Conservation (phyloP, 2,329 filamentous ascomycete genomes). For the Fusarium equiseti region DNA sequence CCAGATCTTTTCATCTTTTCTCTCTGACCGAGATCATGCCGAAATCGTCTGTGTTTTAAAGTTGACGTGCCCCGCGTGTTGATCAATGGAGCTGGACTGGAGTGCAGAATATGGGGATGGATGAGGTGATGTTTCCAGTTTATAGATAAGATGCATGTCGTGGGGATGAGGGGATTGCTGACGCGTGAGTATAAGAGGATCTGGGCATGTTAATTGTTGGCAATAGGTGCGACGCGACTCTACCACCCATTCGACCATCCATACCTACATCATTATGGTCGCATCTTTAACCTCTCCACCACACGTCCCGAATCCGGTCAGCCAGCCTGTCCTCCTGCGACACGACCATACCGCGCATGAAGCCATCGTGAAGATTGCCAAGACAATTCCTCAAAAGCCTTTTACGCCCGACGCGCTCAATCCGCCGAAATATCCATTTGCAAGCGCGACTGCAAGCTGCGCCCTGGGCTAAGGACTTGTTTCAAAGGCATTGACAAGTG, state of each 20-base stretch:
- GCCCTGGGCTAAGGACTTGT: conserved; percentile 44
- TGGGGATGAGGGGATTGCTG: not conserved
- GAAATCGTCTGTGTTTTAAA: conserved; percentile 10
- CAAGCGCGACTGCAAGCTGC: conserved; percentile 28
- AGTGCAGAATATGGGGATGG: not conserved
- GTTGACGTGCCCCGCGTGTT: conserved; percentile 3
- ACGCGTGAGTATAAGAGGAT: too few species aligned
- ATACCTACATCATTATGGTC: not conserved
- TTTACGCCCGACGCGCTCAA: not conserved
- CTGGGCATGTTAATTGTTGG: too few species aligned
- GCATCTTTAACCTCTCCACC: not conserved
- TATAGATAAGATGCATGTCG: not conserved
- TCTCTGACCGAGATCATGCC: not conserved
- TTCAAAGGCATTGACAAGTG: conserved; percentile 46
- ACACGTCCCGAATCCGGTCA: not conserved
- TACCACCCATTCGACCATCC: not conserved
- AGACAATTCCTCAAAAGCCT: not conserved
- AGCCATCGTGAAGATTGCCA: not conserved
- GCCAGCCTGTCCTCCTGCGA: not conserved
- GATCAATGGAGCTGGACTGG: not conserved
- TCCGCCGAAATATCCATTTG: not conserved
- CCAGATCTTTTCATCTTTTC: not conserved
- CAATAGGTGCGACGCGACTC: not conserved
- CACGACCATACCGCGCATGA: not conserved
- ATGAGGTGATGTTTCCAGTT: not conserved